These are phyloP conservation scores for Eucalyptus sideroxylon DNA, from an alignment of 345 rosid species.

Conservation along the genomic window DNA sequence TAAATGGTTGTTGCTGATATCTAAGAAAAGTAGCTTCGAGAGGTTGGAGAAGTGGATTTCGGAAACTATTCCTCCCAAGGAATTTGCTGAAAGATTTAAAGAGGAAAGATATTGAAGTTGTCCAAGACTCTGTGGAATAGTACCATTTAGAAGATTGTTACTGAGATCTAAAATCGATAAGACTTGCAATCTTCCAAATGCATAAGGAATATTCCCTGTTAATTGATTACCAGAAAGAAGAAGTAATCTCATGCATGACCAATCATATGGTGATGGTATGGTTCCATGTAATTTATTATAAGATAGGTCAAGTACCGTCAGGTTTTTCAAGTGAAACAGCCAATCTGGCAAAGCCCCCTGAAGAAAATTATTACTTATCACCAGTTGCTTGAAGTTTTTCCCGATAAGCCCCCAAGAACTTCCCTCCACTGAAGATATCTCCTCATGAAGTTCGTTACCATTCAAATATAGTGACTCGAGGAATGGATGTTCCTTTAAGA, in stretches of 20 bases:
- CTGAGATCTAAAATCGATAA: background rate
- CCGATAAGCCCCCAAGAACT: background rate
- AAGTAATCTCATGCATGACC: background rate
- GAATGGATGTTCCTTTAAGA: background rate
- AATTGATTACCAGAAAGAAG: fast-evolving
- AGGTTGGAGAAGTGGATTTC: background rate
- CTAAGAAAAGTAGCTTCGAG: background rate
- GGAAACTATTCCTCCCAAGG: background rate
- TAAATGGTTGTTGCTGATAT: background rate
- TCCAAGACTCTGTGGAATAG: background rate
- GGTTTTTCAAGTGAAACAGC: background rate
- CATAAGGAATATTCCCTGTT: background rate
- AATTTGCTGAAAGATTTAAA: background rate
- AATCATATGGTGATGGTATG: background rate
- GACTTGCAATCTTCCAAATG: background rate
- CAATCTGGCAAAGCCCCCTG: background rate
- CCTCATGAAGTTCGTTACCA: fast-evolving
- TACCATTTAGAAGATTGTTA: background rate
- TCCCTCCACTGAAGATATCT: background rate
- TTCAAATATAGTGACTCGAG: background rate
- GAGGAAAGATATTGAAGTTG: background rate
- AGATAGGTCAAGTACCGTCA: background rate
- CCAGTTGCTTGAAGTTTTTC: background rate
- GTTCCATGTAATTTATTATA: background rate
- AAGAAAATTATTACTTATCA: fast-evolving